Percentiles rank a stretch among this genome's conserved stretches.
Conservation (phyloP, 768 basidiomycete species). For the Lentinula edodes region DNA sequence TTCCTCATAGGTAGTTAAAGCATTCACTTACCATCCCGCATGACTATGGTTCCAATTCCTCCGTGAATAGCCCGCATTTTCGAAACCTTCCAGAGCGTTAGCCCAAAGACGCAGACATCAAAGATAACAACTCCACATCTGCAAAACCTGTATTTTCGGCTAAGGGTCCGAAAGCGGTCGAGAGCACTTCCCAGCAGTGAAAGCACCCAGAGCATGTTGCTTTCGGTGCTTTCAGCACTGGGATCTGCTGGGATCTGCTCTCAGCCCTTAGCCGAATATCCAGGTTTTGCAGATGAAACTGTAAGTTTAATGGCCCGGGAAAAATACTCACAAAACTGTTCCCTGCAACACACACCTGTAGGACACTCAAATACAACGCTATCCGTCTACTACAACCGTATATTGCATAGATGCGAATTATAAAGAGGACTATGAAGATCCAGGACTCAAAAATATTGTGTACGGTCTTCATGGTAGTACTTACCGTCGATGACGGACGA, state of each 20-base stretch:
- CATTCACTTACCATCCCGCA: not conserved
- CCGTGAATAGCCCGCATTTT: not conserved
- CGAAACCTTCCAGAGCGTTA: not conserved
- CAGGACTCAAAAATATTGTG: too few species aligned
- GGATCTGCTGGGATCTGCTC: too few species aligned
- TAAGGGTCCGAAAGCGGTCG: too few species aligned
- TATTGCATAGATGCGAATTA: not conserved
- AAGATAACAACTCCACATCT: not conserved
- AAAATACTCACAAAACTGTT: not conserved
- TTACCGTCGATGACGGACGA: not conserved
- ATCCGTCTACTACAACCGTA: not conserved
- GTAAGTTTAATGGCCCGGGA: too few species aligned
- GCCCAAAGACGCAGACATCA: not conserved
- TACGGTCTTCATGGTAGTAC: not conserved
- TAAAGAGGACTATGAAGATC: not conserved
- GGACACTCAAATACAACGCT: not conserved
- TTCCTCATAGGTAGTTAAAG: too few species aligned
- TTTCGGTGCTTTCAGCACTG: too few species aligned
- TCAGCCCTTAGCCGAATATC: too few species aligned
- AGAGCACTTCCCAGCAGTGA: too few species aligned
- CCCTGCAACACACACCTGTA: not conserved
- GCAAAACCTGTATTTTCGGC: too few species aligned
- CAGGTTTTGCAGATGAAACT: too few species aligned
- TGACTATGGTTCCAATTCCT: not conserved
- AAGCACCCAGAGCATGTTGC: too few species aligned